Evolutionary conservation across 1,139 yeast species (phyloP).

Genomic region (Petasospora rhodanensis): DNA sequence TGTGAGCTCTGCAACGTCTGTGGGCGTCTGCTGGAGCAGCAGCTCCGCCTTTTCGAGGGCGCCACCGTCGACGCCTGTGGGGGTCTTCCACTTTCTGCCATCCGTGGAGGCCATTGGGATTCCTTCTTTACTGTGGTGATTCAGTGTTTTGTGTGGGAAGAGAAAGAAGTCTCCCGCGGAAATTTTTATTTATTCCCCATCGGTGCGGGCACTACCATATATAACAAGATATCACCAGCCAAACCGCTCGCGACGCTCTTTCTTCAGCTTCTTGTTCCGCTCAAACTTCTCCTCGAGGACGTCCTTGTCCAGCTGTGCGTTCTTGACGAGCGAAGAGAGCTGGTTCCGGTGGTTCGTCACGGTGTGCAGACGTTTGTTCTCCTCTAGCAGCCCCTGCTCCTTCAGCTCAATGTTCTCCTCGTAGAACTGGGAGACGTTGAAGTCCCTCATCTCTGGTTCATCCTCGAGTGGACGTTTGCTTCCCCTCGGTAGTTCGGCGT

Average conservation of each 20-base stretch:
- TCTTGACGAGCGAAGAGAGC: constrained; percentile 29
- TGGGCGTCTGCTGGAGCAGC: constrained; percentile 5
- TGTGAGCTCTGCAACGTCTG: constrained; percentile 8
- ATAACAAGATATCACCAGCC: constrained; percentile 28
- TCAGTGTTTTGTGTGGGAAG: background rate
- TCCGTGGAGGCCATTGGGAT: constrained; percentile 3
- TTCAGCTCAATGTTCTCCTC: constrained; percentile 19
- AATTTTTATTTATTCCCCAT: background rate
- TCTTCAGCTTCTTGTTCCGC: constrained; percentile 22
- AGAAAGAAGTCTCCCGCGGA: too few species aligned
- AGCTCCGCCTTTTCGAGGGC: constrained; percentile 14
- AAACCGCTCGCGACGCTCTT: constrained; percentile 24
- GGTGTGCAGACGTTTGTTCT: constrained; percentile 20
- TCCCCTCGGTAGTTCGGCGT: background rate
- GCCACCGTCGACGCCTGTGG: constrained; percentile 10
- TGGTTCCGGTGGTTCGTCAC: constrained; percentile 30
- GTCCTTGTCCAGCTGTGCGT: constrained; percentile 29
- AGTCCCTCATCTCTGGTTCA: constrained; percentile 16
- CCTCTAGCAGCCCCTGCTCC: constrained; percentile 19
- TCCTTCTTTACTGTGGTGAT: background rate
- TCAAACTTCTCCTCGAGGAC: constrained; percentile 27
- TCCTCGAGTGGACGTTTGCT: constrained; percentile 9
- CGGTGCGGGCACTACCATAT: constrained; percentile 2
- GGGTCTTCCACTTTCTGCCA: constrained; percentile 12
- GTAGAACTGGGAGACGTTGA: constrained; percentile 20